Conservation (phyloP, 371 early-diverging fungal species). For the Cokeromyces recurvatus region DNA sequence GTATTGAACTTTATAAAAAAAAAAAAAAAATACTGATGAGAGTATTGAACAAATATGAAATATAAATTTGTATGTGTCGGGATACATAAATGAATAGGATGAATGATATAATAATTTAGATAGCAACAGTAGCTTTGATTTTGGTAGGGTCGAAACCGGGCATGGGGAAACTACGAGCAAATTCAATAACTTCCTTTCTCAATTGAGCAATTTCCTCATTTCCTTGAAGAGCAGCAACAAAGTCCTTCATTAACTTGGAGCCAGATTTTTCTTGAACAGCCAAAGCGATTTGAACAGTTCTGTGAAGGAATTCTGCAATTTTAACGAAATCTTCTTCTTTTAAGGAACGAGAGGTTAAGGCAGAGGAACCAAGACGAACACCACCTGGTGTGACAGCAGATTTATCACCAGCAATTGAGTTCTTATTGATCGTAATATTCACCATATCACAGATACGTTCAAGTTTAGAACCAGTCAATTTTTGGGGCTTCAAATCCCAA, state of each 20-base stretch:
- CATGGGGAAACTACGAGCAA: slow-evolving; percentile 90
- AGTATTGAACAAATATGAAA: slow-evolving; percentile 24
- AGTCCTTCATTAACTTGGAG: slow-evolving; percentile 95
- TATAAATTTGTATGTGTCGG: neutral
- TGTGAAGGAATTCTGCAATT: slow-evolving; percentile 84
- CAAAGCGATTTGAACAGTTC: slow-evolving; percentile 88
- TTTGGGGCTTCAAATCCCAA: slow-evolving; percentile 84
- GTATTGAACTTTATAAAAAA: slow-evolving; percentile 29
- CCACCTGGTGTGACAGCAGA: slow-evolving; percentile 91
- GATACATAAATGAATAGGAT: too few species aligned
- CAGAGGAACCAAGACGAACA: slow-evolving; percentile 86
- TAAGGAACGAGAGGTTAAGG: slow-evolving; percentile 89
- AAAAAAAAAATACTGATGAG: too few species aligned
- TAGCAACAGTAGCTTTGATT: slow-evolving; percentile 42
- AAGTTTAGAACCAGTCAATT: slow-evolving; percentile 83
- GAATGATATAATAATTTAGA: too few species aligned
- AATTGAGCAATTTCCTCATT: slow-evolving; percentile 73
- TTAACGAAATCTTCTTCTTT: slow-evolving; percentile 82
- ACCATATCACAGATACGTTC: slow-evolving; percentile 97
- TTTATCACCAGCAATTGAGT: slow-evolving; percentile 88
- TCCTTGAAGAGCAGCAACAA: slow-evolving; percentile 62
- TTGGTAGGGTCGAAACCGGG: slow-evolving; percentile 66
- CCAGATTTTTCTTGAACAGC: slow-evolving; percentile 72
- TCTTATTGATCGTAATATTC: slow-evolving; percentile 92
- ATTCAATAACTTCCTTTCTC: slow-evolving; percentile 85